Percentiles rank a stretch among this genome's conserved stretches.
phyloP scores from a whole-genome alignment of 176 grass and related monocot species.

The Eleusine indica region DNA sequence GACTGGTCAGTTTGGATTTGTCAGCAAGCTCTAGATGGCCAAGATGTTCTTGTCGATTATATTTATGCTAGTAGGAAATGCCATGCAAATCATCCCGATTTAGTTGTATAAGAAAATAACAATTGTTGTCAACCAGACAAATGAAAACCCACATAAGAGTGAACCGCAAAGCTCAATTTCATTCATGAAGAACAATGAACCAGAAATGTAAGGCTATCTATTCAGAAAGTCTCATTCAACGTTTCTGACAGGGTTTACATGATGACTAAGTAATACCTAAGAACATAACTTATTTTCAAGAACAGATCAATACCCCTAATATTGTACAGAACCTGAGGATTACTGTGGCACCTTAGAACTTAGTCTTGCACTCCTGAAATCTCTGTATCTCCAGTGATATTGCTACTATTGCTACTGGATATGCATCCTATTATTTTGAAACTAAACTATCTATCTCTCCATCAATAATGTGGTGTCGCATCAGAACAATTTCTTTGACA shows the following conservation, averaged over 20 bases:
- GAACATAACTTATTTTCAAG: conserved; percentile 12
- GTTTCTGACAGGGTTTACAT: conserved; percentile 6
- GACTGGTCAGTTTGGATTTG: not conserved
- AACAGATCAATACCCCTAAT: not conserved
- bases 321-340: conserved; percentile 23
- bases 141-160: not conserved
- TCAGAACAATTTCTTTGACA: conserved; percentile 90
- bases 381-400: conserved; percentile 17
- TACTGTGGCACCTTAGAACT: not conserved
- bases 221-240: not conserved
- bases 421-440: conserved; percentile 3
- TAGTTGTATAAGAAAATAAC: not conserved
- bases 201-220: conserved; percentile 21
- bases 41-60: not conserved
- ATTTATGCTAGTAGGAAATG: conserved; percentile 4
- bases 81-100: conserved; percentile 8
- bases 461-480: conserved; percentile 82
- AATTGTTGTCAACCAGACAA: not conserved
- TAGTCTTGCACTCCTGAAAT: conserved; percentile 7
- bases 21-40: not conserved
- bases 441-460: conserved; percentile 68
- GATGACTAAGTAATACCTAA: not conserved
- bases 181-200: not conserved
- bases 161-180: conserved; percentile 8
- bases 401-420: not conserved